Percentiles rank a stretch among this genome's conserved stretches.
Evolutionary conservation across 208 protist genomes (phyloP).

Genomic region (Trypanosoma vivax): DNA sequence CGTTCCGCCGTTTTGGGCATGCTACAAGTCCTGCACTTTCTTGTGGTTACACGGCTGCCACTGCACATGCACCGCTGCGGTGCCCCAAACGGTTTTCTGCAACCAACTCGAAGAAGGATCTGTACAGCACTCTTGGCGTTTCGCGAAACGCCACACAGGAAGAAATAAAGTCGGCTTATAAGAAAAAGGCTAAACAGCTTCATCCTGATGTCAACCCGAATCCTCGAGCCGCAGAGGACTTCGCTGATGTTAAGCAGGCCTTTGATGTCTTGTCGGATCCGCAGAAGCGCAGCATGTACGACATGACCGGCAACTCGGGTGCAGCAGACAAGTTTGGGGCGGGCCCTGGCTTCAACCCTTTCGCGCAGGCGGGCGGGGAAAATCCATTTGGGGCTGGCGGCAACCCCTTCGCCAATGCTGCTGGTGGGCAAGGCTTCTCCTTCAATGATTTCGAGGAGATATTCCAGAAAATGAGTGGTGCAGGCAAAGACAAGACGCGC

Average conservation of each 20-base stretch:
- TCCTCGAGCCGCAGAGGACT: slow-evolving; percentile 76
- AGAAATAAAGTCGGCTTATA: slow-evolving; percentile 85
- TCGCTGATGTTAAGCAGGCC: slow-evolving; percentile 86
- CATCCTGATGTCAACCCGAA: slow-evolving; percentile 85
- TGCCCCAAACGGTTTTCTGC: slow-evolving; percentile 22
- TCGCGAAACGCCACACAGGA: slow-evolving; percentile 70
- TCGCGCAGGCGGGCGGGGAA: slow-evolving; percentile 23
- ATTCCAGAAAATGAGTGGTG: slow-evolving; percentile 82
- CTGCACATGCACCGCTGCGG: not conserved
- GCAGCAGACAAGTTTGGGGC: slow-evolving; percentile 52
- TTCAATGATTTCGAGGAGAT: slow-evolving; percentile 90
- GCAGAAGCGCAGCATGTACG: slow-evolving; percentile 89
- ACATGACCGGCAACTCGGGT: slow-evolving; percentile 82
- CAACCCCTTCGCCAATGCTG: slow-evolving; percentile 51
- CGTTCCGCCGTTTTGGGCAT: slow-evolving; percentile 6
- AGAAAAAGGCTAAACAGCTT: slow-evolving; percentile 77
- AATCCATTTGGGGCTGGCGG: slow-evolving; percentile 29
- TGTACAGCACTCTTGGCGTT: slow-evolving; percentile 76
- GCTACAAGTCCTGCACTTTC: not conserved
- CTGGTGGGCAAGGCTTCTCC: slow-evolving; percentile 51
- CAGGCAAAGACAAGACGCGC: slow-evolving; percentile 75
- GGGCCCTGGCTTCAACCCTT: slow-evolving; percentile 39
- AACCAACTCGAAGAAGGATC: slow-evolving; percentile 53
- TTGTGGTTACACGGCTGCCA: not conserved
- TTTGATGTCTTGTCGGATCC: slow-evolving; percentile 85